These are phyloP conservation scores for Podosphaera xanthii DNA, from an alignment of 2,329 filamentous ascomycete genomes.

Conservation along the genomic window DNA sequence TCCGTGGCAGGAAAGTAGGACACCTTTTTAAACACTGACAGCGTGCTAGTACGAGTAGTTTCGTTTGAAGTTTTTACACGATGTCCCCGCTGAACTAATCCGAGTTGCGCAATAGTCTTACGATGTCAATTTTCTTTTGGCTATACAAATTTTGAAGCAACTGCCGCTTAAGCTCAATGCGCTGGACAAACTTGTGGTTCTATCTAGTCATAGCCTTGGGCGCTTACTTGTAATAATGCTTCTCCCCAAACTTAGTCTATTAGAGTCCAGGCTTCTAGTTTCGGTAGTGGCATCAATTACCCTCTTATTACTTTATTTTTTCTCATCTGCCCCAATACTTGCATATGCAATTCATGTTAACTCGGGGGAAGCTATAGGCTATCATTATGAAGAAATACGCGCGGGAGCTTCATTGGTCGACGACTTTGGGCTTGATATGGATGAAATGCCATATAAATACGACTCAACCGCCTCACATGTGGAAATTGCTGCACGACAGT, in stretches of 20 bases:
- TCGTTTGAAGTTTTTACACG: too few species aligned
- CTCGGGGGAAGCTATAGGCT: constrained; percentile 21
- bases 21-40: too few species aligned
- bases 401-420: constrained; percentile 13
- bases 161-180: not conserved
- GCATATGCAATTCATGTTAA: constrained; percentile 37
- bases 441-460: constrained; percentile 28
- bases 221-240: constrained; percentile 10
- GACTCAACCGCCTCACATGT: constrained; percentile 38
- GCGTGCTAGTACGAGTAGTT: too few species aligned
- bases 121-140: too few species aligned
- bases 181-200: not conserved
- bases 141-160: not conserved
- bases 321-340: constrained; percentile 33
- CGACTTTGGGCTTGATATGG: constrained; percentile 14
- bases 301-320: constrained; percentile 35
- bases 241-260: constrained; percentile 31
- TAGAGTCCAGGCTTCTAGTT: constrained; percentile 50
- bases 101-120: too few species aligned
- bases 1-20: too few species aligned
- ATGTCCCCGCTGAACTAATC: too few species aligned
- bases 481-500: constrained; percentile 37
- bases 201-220: not conserved
- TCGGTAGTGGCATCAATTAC: constrained; percentile 38
- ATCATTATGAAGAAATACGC: constrained; percentile 23